These are phyloP conservation scores for Lipomyces sp. DNA, from an alignment of 805 yeast species.

Conservation along the genomic window DNA sequence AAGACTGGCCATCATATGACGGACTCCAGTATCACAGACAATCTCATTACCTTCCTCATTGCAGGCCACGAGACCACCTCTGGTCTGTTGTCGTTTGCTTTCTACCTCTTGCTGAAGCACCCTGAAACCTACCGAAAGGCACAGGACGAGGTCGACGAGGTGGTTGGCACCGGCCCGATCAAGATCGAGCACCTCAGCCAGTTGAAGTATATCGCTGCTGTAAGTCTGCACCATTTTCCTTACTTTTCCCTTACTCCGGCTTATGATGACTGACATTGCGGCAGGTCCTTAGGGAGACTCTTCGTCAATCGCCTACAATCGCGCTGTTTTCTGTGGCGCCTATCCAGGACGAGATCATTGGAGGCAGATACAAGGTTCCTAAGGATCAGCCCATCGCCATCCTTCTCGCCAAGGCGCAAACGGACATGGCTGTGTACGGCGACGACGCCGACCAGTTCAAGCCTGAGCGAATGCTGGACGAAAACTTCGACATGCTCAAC, in stretches of 20 bases:
- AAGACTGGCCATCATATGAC: constrained; percentile 2
- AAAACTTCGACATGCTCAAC: constrained; percentile 2
- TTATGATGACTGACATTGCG: neutral
- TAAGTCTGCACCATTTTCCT: constrained; percentile 8
- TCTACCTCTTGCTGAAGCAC: constrained; percentile 5
- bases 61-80: constrained; percentile 11
- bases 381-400: constrained; percentile 6
- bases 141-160: constrained; percentile 8
- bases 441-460: constrained; percentile 11
- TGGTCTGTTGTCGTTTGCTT: constrained; percentile 10
- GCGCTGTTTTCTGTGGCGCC: constrained; percentile 2
- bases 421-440: constrained; percentile 8
- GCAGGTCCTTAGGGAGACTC: constrained; percentile 8
- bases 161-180: constrained; percentile 10
- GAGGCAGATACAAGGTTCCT: constrained; percentile 5
- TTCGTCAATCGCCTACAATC: constrained; percentile 6
- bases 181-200: constrained; percentile 9
- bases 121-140: constrained; percentile 10
- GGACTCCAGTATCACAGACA: constrained; percentile 8
- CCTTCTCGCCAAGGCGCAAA: constrained; percentile 9
- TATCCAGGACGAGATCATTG: constrained; percentile 7
- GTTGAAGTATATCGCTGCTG: constrained; percentile 11
- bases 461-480: constrained; percentile 11
- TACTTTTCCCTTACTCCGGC: neutral
- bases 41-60: constrained; percentile 10